Conservation (phyloP, 1,284 basidiomycete species). For the Cryptococcus sp. region DNA sequence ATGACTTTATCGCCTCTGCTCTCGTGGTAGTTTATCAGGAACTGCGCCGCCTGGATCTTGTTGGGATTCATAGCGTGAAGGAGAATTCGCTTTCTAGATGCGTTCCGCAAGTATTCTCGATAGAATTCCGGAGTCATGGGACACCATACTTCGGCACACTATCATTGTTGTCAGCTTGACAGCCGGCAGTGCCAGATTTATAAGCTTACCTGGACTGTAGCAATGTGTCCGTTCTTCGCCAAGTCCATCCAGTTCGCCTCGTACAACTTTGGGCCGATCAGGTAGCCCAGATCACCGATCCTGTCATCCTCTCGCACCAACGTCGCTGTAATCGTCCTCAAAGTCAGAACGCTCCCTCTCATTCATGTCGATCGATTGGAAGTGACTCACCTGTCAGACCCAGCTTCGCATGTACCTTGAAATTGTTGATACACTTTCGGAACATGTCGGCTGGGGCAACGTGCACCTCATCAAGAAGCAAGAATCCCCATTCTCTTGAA, state of each 20-base stretch:
- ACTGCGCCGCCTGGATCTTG: conserved; percentile 99
- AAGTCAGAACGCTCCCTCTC: conserved; percentile 1
- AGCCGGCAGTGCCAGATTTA: no score
- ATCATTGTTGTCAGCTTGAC: conserved; percentile 8
- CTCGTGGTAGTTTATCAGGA: conserved; percentile 98
- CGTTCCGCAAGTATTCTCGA: conserved; percentile 82
- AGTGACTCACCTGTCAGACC: conserved; percentile 75
- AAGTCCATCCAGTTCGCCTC: conserved; percentile 99
- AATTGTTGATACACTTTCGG: conserved; percentile 89
- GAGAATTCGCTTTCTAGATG: conserved; percentile 86
- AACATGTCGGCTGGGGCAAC: conserved; percentile 98
- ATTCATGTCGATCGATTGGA: not conserved
- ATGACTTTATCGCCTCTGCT: conserved; percentile 98
- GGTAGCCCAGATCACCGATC: conserved; percentile 96
- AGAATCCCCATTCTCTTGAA: conserved; percentile 93
- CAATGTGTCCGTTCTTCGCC: conserved; percentile 98
- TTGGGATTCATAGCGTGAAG: conserved; percentile 99
- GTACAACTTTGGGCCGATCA: conserved; percentile 99
- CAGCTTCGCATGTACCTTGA: conserved; percentile 96
- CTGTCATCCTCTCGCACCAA: conserved; percentile 99
- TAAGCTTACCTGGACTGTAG: conserved; percentile 84
- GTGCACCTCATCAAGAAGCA: conserved; percentile 93
- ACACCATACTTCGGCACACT: conserved; percentile 99
- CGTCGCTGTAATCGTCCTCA: conserved; percentile 65
- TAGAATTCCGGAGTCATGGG: conserved; percentile 99